Evolutionary conservation across 2,329 filamentous ascomycete genomes (phyloP).

Genomic region (Aspergillus sp.): DNA sequence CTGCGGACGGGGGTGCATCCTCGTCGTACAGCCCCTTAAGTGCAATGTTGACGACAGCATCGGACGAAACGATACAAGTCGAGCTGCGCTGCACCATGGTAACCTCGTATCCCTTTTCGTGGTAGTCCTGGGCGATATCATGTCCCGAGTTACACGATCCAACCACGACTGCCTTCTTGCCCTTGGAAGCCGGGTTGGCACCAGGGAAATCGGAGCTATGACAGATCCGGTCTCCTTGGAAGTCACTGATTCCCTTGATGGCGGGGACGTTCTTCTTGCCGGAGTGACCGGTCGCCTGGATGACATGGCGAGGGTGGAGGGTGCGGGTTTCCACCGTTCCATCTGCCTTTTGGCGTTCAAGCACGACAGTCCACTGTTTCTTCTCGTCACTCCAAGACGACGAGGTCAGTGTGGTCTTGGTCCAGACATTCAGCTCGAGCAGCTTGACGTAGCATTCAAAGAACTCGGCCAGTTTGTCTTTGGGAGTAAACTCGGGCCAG

Average conservation of each 20-base stretch:
- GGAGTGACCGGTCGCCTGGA: slow-evolving; percentile 65
- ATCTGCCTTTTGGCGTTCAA: slow-evolving; percentile 41
- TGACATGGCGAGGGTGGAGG: slow-evolving; percentile 58
- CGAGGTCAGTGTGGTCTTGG: slow-evolving; percentile 44
- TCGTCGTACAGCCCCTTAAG: slow-evolving; percentile 49
- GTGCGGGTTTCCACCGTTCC: slow-evolving; percentile 46
- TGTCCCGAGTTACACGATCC: slow-evolving; percentile 66
- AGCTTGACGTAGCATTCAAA: slow-evolving; percentile 61
- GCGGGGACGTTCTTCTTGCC: slow-evolving; percentile 55
- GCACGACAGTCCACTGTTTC: slow-evolving; percentile 51
- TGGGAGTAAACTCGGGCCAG: slow-evolving; percentile 68
- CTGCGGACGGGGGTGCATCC: slow-evolving; percentile 55
- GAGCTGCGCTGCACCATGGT: slow-evolving; percentile 66
- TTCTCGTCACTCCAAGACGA: slow-evolving; percentile 48
- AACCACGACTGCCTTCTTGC: slow-evolving; percentile 61
- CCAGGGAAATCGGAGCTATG: slow-evolving; percentile 60
- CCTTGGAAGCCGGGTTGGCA: slow-evolving; percentile 42
- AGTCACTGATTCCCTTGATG: slow-evolving; percentile 48
- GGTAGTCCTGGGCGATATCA: slow-evolving; percentile 65
- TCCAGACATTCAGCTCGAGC: slow-evolving; percentile 68
- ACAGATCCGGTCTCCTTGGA: slow-evolving; percentile 55
- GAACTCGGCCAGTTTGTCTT: slow-evolving; percentile 66
- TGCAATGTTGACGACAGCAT: slow-evolving; percentile 48
- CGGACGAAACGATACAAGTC: slow-evolving; percentile 59
- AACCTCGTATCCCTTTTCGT: slow-evolving; percentile 61